Evolutionary conservation across 2,329 filamentous ascomycete species (phyloP), one percentile per base, ranked within the genome.

Genomic region (Neobulgaria alba): DNA sequence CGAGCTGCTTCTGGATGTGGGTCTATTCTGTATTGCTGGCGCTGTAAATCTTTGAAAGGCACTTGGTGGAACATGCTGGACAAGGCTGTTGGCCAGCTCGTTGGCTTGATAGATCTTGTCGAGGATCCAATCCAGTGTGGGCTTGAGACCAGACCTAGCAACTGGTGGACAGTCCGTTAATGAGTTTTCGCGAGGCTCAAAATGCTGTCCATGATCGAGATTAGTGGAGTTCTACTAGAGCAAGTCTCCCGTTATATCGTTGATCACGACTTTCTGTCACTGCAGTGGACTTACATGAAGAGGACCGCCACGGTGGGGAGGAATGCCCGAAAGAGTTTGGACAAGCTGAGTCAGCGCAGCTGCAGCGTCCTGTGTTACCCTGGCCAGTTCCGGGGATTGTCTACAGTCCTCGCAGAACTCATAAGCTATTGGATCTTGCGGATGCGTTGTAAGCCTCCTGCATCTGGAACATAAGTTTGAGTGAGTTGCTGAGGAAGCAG

Each of bases 231-330:
- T n/a, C n/a, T n/a, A n/a, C n/a, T n/a, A n/a, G n/a, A n/a, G n/a
- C n/a, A n/a, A n/a, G n/a, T n/a, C n/a, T n/a, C n/a, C n/a, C n/a
- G n/a, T n/a, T n/a, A n/a, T n/a, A n/a, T n/a, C n/a, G n/a, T n/a
- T n/a, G n/a, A n/a, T n/a, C n/a, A n/a, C n/a, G n/a, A n/a, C n/a
- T n/a, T n/a, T n/a, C n/a, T n/a, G n/a, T n/a, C n/a, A n/a, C n/a
- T n/a, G n/a, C n/a, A n/a, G n/a, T n/a, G 39, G 29, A 56, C 54
- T 55, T 43, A 58, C 56, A 46, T 45, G 44, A 49, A 44, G 50
- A 36, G 45, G 40, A 45, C 41, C 46, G 40, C 47, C 51, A 30
- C 49, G 45, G 14, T 51, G 49, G 42, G 51, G 48, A 29, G 50
- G 46, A 42, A 53, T 50, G 36, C 52, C 51, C 41, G 43, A 51